Percentiles rank a stretch among this genome's conserved stretches.
These are phyloP conservation scores for Cordyceps tenuipes DNA, from an alignment of 2,329 filamentous ascomycete species.

Conservation along the genomic window DNA sequence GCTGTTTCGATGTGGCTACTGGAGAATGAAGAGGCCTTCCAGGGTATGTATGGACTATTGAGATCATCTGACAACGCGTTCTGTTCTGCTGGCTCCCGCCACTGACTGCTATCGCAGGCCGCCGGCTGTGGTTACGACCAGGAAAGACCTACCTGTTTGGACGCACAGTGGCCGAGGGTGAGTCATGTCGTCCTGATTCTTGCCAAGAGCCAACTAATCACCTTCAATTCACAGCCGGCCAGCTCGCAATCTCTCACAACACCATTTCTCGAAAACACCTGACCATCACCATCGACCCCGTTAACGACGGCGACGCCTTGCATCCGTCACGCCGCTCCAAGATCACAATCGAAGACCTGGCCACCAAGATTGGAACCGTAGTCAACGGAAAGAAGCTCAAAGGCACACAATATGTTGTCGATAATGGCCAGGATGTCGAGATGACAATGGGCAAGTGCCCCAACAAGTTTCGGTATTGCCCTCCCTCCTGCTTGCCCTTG, in stretches of 20 bases:
- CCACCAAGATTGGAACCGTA: constrained; percentile 76
- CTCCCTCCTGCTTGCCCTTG: too few species aligned
- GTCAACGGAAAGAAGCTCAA: constrained; percentile 67
- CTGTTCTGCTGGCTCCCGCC: not conserved
- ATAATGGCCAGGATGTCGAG: constrained; percentile 44
- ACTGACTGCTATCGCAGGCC: constrained; percentile 22
- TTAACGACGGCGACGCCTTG: constrained; percentile 57
- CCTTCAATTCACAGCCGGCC: constrained; percentile 44
- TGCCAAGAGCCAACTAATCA: not conserved
- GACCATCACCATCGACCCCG: constrained; percentile 60
- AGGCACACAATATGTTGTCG: constrained; percentile 50
- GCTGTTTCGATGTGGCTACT: constrained; percentile 52
- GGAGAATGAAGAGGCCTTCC: constrained; percentile 48
- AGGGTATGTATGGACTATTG: too few species aligned
- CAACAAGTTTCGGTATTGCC: constrained; percentile 47
- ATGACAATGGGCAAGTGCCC: constrained; percentile 67
- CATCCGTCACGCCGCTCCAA: constrained; percentile 57
- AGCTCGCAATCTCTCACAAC: constrained; percentile 65
- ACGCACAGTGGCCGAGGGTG: constrained; percentile 61
- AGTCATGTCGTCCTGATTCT: constrained; percentile 17
- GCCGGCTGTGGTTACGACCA: constrained; percentile 72
- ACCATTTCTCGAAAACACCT: constrained; percentile 86
- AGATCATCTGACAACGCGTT: not conserved
- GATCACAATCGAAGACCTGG: constrained; percentile 66
- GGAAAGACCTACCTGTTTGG: constrained; percentile 83